Conservation (phyloP, 306 rosid genomes). For the Argentina anserina region DNA sequence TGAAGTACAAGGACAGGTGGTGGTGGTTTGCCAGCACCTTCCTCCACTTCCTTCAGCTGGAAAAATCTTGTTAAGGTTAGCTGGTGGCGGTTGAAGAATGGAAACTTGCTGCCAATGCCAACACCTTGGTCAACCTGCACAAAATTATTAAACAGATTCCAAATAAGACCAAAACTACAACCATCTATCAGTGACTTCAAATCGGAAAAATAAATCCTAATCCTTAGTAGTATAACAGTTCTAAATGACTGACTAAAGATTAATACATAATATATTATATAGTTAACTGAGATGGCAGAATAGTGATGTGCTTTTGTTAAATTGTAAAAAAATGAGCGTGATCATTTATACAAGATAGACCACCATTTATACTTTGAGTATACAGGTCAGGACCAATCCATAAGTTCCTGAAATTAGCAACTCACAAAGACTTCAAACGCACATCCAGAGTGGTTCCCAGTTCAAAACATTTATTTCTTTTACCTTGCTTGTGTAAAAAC, state of each 20-base stretch:
- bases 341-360: neutral
- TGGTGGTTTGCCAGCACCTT: slow-evolving; percentile 93
- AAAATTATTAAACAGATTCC: neutral
- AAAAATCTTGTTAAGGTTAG: slow-evolving; percentile 78
- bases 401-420: neutral
- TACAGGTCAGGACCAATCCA: neutral
- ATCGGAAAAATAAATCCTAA: no score
- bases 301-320: neutral
- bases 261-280: neutral
- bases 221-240: neutral
- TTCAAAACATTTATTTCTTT: neutral
- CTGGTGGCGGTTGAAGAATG: slow-evolving; percentile 96
- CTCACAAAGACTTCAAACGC: neutral
- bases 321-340: neutral
- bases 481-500: neutral
- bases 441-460: neutral
- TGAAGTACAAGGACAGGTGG: slow-evolving; percentile 98
- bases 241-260: neutral
- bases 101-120: slow-evolving; percentile 87
- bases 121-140: slow-evolving; percentile 96
- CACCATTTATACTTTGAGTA: neutral
- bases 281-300: neutral
- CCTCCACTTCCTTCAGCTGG: slow-evolving; percentile 78
- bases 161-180: neutral
- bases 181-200: no score